Conservation (phyloP, 148 eudicot species). For the Pharnaceum exiguum region DNA sequence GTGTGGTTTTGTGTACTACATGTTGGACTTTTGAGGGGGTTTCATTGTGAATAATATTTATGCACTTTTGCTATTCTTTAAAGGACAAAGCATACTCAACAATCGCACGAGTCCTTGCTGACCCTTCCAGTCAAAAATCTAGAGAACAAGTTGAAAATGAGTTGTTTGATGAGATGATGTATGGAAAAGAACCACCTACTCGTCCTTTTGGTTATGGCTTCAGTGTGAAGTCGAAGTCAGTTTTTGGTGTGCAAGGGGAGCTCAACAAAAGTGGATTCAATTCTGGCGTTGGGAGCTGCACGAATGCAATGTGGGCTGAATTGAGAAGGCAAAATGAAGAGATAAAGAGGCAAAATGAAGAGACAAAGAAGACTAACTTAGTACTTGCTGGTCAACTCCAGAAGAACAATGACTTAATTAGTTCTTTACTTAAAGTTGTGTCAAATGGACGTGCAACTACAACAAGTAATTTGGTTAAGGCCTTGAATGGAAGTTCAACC, state of each 20-base stretch:
- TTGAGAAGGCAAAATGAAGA: not conserved
- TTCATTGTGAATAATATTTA: not conserved
- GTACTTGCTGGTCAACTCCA: no score
- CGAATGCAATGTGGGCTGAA: not conserved
- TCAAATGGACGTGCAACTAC: no score
- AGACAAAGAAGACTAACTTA: no score
- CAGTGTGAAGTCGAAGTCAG: not conserved
- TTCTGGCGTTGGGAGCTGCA: not conserved
- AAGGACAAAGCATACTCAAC: not conserved
- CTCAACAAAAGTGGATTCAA: not conserved
- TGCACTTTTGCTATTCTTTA: not conserved
- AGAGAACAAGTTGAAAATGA: not conserved
- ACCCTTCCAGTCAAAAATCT: not conserved
- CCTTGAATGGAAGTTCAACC: no score
- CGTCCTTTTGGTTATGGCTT: not conserved
- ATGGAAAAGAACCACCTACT: not conserved
- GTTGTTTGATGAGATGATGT: not conserved
- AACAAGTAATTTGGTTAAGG: no score
- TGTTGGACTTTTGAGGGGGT: not conserved
- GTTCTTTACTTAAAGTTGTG: no score
- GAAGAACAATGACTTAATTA: no score
- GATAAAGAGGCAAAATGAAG: not conserved
- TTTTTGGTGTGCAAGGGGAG: not conserved
- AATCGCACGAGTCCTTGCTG: not conserved
- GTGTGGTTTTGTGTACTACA: not conserved